Percentiles rank a stretch among this genome's conserved stretches.
phyloP scores from a whole-genome alignment of 345 rosid species.

The Heritiera littoralis region DNA sequence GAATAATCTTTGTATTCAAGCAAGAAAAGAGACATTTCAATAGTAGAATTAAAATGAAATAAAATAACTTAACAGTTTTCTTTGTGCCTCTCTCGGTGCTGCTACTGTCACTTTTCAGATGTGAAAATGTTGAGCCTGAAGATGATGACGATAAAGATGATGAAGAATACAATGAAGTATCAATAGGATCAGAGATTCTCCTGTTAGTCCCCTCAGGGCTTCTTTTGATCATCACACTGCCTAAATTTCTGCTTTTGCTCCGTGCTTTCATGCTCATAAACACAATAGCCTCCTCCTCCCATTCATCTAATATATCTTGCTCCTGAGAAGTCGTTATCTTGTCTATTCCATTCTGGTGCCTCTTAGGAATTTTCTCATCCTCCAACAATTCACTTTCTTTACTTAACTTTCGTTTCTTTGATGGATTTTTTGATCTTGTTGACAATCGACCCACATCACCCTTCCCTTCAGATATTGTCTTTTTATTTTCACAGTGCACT shows the following conservation, averaged over 20 bases:
- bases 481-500: slow-evolving; percentile 4
- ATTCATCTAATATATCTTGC: slow-evolving; percentile 23
- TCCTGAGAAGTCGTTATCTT: slow-evolving; percentile 7
- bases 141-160: slow-evolving; percentile 28
- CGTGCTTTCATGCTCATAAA: slow-evolving; percentile 29
- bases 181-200: slow-evolving; percentile 10
- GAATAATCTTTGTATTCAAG: background rate
- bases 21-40: background rate
- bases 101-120: slow-evolving; percentile 27
- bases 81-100: slow-evolving; percentile 18
- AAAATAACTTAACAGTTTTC: slow-evolving; percentile 30
- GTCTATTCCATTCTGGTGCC: slow-evolving; percentile 19
- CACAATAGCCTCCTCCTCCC: slow-evolving; percentile 33
- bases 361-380: slow-evolving; percentile 27
- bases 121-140: slow-evolving; percentile 26
- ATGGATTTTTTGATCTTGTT: slow-evolving; percentile 15
- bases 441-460: background rate
- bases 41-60: slow-evolving; percentile 8
- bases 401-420: slow-evolving; percentile 21
- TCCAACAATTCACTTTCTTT: slow-evolving; percentile 15
- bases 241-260: slow-evolving; percentile 14
- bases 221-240: slow-evolving; percentile 1
- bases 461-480: background rate
- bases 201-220: slow-evolving; percentile 16
- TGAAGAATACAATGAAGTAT: slow-evolving; percentile 23